Evolutionary conservation across 257 asterid species (phyloP).

Genomic region (Agastache rugosa): DNA sequence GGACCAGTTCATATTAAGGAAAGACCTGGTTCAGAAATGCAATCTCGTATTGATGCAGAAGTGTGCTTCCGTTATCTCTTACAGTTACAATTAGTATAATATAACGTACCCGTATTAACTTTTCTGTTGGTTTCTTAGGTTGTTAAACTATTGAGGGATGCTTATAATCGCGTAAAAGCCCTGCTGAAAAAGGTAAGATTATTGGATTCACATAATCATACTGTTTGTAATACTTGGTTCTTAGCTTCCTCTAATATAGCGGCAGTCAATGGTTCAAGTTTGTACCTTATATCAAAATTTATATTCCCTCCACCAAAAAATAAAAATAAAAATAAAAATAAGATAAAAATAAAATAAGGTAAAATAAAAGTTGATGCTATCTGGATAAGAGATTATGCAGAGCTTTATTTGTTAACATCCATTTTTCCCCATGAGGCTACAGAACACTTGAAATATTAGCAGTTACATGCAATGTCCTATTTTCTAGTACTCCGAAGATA

Average conservation of each 20-base stretch:
- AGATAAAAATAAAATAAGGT: neutral
- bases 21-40: conserved; percentile 95
- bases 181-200: conserved; percentile 80
- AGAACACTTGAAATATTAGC: too few relatives aligned
- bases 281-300: neutral
- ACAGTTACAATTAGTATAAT: conserved; percentile 8
- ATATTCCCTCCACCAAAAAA: neutral
- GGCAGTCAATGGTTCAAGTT: neutral
- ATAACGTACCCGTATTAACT: neutral
- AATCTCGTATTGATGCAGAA: conserved; percentile 92
- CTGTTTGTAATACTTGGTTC: neutral
- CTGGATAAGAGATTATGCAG: neutral
- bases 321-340: neutral
- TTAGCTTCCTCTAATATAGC: neutral
- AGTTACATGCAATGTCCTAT: too few relatives aligned
- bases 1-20: conserved; percentile 95
- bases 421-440: neutral
- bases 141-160: conserved; percentile 83
- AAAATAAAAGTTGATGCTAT: neutral
- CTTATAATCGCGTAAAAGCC: conserved; percentile 88
- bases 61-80: conserved; percentile 49
- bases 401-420: neutral
- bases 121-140: conserved; percentile 56
- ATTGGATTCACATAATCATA: neutral
- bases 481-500: too few relatives aligned